Conservation (phyloP, 208 protist species). For the Trypanosoma scelopori region DNA sequence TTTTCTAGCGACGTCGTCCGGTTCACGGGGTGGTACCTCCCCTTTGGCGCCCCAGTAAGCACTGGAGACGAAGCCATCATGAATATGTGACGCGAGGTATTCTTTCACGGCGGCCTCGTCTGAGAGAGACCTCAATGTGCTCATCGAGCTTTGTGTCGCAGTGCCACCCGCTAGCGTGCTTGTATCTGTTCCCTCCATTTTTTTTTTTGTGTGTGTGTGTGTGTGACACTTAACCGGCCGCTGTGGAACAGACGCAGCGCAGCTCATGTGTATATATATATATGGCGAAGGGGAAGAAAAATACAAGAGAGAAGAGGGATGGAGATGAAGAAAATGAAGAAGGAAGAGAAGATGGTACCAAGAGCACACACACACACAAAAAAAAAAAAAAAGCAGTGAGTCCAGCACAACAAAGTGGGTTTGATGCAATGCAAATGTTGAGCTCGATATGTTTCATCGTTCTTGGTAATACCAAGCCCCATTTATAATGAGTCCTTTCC, state of each 20-base stretch:
- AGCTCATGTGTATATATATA: background rate
- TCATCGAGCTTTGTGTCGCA: constrained; percentile 12
- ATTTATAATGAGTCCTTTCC: no score
- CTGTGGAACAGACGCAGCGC: no score
- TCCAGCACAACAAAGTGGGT: no score
- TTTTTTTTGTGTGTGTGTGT: background rate
- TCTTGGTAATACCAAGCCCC: no score
- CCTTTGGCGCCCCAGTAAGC: constrained; percentile 84
- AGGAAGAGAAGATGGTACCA: background rate
- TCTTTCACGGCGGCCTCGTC: constrained; percentile 56
- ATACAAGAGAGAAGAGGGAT: constrained; percentile 19
- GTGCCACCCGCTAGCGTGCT: constrained; percentile 37
- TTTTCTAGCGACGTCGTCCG: constrained; percentile 57
- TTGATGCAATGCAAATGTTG: background rate
- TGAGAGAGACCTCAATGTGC: constrained; percentile 25
- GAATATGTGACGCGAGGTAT: constrained; percentile 43
- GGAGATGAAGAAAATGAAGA: background rate
- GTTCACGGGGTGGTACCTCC: constrained; percentile 70
- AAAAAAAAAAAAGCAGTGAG: constrained; percentile 22
- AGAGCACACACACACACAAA: background rate
- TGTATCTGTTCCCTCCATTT: constrained; percentile 38
- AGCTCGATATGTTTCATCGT: background rate
- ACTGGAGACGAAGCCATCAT: constrained; percentile 75
- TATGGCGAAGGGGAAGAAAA: background rate
- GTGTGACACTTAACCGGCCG: background rate